Conservation (phyloP, 108 stramenopile species). For the Cyclotella kingstonii region DNA sequence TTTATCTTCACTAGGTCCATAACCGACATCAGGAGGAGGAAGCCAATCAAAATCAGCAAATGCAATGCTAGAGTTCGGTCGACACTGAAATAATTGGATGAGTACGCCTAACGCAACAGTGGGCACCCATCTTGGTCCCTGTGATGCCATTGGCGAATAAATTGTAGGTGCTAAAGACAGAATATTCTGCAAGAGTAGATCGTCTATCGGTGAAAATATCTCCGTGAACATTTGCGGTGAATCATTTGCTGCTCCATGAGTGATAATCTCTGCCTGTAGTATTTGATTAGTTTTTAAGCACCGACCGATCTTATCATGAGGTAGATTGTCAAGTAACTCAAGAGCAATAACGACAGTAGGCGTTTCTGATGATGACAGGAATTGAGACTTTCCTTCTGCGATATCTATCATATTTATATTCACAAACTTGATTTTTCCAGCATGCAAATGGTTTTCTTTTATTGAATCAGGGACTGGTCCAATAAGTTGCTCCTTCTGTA, state of each 20-base stretch:
- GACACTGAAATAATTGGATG: slow-evolving; percentile 44
- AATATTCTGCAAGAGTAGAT: slow-evolving; percentile 58
- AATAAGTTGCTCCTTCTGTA: slow-evolving; percentile 49
- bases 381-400: slow-evolving; percentile 54
- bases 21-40: slow-evolving; percentile 30
- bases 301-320: slow-evolving; percentile 73
- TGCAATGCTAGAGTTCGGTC: slow-evolving; percentile 59
- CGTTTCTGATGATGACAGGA: slow-evolving; percentile 46
- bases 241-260: background rate
- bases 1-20: no score
- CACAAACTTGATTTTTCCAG: slow-evolving; percentile 52
- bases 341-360: slow-evolving; percentile 67
- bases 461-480: background rate
- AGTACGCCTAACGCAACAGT: slow-evolving; percentile 70
- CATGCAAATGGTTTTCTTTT: slow-evolving; percentile 30
- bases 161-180: slow-evolving; percentile 45
- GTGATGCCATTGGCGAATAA: slow-evolving; percentile 21
- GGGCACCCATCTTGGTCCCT: slow-evolving; percentile 63
- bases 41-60: slow-evolving; percentile 84
- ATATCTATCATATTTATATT: slow-evolving; percentile 69
- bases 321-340: slow-evolving; percentile 84
- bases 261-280: slow-evolving; percentile 62
- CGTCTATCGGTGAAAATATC: slow-evolving; percentile 56
- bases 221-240: slow-evolving; percentile 34
- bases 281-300: slow-evolving; percentile 39